These are phyloP conservation scores for Paratinospora sagittata DNA, from an alignment of 164 flowering plant genomes.

Conservation along the genomic window DNA sequence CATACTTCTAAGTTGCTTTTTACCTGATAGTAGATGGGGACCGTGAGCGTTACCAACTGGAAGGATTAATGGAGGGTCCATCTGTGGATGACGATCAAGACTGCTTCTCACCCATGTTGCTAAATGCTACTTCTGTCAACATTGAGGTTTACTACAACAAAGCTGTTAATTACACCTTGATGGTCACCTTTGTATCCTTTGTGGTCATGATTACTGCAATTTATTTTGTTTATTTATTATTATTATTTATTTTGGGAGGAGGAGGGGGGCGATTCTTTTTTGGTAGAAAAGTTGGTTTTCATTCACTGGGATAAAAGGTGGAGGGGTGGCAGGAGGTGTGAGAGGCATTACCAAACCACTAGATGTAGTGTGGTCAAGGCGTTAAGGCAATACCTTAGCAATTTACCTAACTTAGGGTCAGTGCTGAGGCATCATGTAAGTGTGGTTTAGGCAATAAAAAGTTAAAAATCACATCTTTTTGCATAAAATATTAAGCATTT, in stretches of 20 bases:
- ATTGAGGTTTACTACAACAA: constrained; percentile 92
- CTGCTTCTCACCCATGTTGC: constrained; percentile 72
- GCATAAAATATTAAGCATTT: too few species aligned
- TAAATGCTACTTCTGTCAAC: constrained; percentile 91
- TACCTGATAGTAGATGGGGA: constrained; percentile 50
- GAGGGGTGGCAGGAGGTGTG: background rate
- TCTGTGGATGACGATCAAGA: constrained; percentile 85
- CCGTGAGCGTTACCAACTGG: constrained; percentile 64
- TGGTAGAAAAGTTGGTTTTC: background rate
- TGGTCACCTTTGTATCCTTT: constrained; percentile 99
- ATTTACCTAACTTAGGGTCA: too few species aligned
- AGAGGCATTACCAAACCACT: background rate
- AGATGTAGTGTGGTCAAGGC: too few species aligned
- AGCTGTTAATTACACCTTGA: constrained; percentile 95
- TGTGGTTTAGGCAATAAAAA: too few species aligned
- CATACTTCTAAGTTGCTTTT: constrained; percentile 6
- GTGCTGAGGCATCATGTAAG: too few species aligned
- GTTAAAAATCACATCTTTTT: too few species aligned
- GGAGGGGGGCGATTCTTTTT: background rate
- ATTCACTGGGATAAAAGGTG: too few species aligned
- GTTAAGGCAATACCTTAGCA: too few species aligned
- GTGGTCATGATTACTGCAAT: background rate
- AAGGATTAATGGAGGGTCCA: constrained; percentile 92
- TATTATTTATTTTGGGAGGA: too few species aligned
- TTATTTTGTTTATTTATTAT: background rate